Conservation (phyloP, 2,329 filamentous ascomycete genomes). For the Penicillium sp. region DNA sequence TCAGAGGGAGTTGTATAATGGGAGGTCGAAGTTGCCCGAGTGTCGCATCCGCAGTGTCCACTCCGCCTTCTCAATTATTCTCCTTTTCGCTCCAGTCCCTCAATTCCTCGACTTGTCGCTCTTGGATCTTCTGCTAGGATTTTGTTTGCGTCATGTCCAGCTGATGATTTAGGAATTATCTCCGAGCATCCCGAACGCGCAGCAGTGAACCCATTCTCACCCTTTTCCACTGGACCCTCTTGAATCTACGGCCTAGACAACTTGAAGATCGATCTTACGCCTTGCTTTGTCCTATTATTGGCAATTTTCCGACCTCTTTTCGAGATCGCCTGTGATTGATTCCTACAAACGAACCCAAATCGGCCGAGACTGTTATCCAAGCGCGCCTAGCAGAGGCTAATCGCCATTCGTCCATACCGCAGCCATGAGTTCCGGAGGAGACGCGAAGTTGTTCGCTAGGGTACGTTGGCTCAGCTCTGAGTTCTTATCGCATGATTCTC, state of each 20-base stretch:
- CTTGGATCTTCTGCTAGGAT: neutral
- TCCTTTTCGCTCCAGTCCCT: constrained; percentile 21
- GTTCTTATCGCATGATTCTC: constrained; percentile 18
- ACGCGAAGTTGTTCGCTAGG: constrained; percentile 98
- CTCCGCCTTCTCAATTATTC: constrained; percentile 22
- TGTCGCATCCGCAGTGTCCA: constrained; percentile 31
- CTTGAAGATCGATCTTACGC: constrained; percentile 3
- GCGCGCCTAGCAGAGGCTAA: neutral
- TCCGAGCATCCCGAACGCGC: constrained; percentile 17
- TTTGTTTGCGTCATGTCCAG: constrained; percentile 13
- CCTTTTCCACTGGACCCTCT: constrained; percentile 18
- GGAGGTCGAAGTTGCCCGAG: constrained; percentile 14
- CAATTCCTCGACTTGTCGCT: constrained; percentile 1
- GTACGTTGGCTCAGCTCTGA: constrained; percentile 59
- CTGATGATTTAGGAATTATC: constrained; percentile 14
- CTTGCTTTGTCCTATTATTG: constrained; percentile 1
- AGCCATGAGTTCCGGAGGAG: constrained; percentile 73
- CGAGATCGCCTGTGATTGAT: constrained; percentile 23
- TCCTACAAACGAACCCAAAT: constrained; percentile 6
- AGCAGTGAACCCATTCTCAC: constrained; percentile 18
- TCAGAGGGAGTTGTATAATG: constrained; percentile 11
- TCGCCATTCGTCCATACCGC: constrained; percentile 21
- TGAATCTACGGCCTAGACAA: constrained; percentile 6
- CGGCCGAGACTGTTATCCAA: constrained; percentile 9
- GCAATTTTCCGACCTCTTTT: neutral